Percentiles rank a stretch among this genome's conserved stretches.
Evolutionary conservation across 208 protist species (phyloP).

Genomic region (Wallacemonas collosoma): DNA sequence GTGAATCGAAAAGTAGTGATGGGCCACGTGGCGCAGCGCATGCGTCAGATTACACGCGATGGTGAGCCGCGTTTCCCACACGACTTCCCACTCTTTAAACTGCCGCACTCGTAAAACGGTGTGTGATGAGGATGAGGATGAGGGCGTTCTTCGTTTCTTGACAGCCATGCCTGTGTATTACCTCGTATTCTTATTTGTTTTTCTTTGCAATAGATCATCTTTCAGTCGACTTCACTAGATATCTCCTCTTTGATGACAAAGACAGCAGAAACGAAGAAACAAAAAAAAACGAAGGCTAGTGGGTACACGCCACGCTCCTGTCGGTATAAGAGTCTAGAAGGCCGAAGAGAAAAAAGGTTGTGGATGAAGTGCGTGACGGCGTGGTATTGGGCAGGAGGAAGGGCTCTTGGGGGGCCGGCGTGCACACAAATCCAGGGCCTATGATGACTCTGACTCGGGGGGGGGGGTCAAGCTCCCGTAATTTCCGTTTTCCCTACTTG

Average conservation of each 20-base stretch:
- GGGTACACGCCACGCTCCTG: too few relatives aligned
- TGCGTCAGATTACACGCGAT: background rate
- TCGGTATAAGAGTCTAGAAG: too few relatives aligned
- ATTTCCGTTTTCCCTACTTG: too few relatives aligned
- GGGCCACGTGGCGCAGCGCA: slow-evolving; percentile 36
- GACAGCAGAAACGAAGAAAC: background rate
- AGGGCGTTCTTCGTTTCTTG: too few relatives aligned
- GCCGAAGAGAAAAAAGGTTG: background rate
- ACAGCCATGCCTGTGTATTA: background rate
- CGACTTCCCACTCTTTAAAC: slow-evolving; percentile 1
- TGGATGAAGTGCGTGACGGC: too few relatives aligned
- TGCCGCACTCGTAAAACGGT: background rate
- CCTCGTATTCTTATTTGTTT: background rate
- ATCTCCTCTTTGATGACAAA: background rate
- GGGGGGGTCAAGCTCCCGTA: too few relatives aligned
- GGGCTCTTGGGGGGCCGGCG: too few relatives aligned
- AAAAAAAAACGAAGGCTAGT: background rate
- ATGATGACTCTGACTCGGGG: too few relatives aligned
- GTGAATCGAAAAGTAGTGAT: slow-evolving; percentile 63
- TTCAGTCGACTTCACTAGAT: background rate
- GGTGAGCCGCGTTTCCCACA: background rate
- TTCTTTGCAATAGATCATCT: background rate
- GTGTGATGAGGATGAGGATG: too few relatives aligned
- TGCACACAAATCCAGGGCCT: too few relatives aligned
- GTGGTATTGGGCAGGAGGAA: too few relatives aligned